Evolutionary conservation across 2,329 filamentous ascomycete genomes (phyloP), one percentile per base, ranked within the genome.

Genomic region (Claviceps purpurea): DNA sequence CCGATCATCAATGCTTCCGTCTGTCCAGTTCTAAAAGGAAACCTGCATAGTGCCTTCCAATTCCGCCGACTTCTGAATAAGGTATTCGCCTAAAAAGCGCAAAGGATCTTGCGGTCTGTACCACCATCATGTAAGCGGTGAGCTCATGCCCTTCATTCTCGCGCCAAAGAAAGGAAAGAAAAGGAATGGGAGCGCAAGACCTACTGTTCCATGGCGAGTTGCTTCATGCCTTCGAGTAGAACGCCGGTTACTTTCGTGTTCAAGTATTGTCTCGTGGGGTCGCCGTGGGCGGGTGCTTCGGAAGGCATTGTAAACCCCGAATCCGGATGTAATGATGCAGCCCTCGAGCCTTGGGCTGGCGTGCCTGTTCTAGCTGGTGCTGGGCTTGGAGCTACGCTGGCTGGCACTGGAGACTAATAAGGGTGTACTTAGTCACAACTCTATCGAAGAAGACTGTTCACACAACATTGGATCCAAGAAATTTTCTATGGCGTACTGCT

Each of bases 141-240:
- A 18, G 8, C 11, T 41, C 8, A 16, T 14, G 10, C 34, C 20
- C 24, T 10, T 13, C 3, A 16, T 13, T 40, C 18, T 13, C 2
- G n/a, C 20, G 16, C n/a, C n/a, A 37, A 37, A 37, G 16, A 16
- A 26, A 44, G 5, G 7, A 7, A 20, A 26, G 13, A 26, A 5
- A 44, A 26, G 13, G 11, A n/a, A 46, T 11, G 13, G 16, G 2
- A 46, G 13, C 26, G 43, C 49, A 79, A 79, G 52, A 75, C 83
- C 62, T 68, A 88, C 85, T 84, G 79, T 43, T 88, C 82, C 58
- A 78, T 81, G 4, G 82, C 83, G 55, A 89, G 64, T 51, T 76
- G 67, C 69, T 88, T 89, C 82, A 89, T 85, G 24, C 84, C 85
- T 60, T 89, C 84, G 41, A 89, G 68, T 53, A 89, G 61, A 26